Evolutionary conservation across 257 asterid species (phyloP), one percentile per base, ranked within the genome.

Genomic region (Lycium ferocissimum): DNA sequence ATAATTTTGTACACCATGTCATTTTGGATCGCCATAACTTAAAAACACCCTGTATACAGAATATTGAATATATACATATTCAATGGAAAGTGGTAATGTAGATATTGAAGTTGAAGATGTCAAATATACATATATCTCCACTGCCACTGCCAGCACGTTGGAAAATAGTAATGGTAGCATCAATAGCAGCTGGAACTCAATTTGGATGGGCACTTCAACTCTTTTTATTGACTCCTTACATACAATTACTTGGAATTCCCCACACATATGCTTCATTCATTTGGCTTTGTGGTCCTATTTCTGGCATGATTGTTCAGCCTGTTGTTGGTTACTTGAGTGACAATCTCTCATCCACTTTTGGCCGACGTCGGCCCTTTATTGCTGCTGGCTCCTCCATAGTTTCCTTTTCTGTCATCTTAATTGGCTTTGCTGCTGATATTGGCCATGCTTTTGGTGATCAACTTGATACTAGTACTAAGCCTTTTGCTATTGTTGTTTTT

Each of bases 151-250:
- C 35, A 20, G 13, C 13, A 20, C 67, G 37, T 20, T 73, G 72
- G 61, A 84, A 84, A 82, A 73, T 56, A 43, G 45, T 84, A 15
- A 17, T 84, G 76, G 83, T 84, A 58, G 72, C 86, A 9, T 57
- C 86, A 33, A 33, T 84, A 18, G 86, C 83, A 7, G 86, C 83
- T 58, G 86, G 86, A 84, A 72, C 73, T 7, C 86, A 84, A 62
- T 84, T 84, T n/a, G 86, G 86, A 56, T 84, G 85, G 85, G 85
- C 81, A 45, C 85, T 83, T 9, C 85, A 83, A 37, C 85, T 83
- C 12, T 83, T 81, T n/a, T 56, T 83, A 33, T 53, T 83, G 9
- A 83, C 85, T 14, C 85, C 85, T 7, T 83, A 70, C n/a, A 51
- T 83, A 5, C 85, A 83, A 40, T 45, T 83, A 7, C 61, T 70